Base-by-base conservation (phyloP, 2,329 filamentous ascomycete genomes). In the Endoconidiophora laricicola region DNA sequence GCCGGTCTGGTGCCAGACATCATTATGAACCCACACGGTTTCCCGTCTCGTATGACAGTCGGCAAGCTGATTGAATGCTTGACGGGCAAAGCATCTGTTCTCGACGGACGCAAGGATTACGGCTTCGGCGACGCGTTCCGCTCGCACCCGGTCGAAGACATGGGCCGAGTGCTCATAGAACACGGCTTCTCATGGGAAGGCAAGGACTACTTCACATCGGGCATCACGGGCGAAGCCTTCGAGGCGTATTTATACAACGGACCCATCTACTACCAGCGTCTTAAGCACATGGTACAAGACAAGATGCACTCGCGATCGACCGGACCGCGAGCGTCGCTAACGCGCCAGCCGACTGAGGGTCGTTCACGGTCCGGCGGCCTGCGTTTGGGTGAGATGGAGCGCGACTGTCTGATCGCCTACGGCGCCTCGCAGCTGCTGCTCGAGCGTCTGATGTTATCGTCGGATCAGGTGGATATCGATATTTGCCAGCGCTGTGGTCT, bases 11-110 rank as follows among this genome's bases (percentile, higher is more conserved):
- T 80, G n/a, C 91, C 91, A 0, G 91, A 98, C 65, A 95, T 98
- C 57, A 98, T 98, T 76, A 98, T 98, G 91, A 98, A 98, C 70
- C 91, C 93, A 0, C 91, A 98, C 68, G 91, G 91, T 79, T 98
- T 98, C 73, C 91, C 91, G 1, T 96, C 90, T 29, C 91, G 91
- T 65, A 98, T 98, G 91, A 98, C 91, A 49, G 91, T 98, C 55
- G 91, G 91, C 29, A 98, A 98, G 66, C 83, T 98, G 71, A 77
- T 98, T 46, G 91, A 98, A 63, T 84, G 94, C 42, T 73, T 98
- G 14, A 86, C 88, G 0, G 91, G 91, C 56, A 98, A 98, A 66
- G 91, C 91, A 0, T 86, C 88, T 10, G 80, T 98, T 2, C 66
- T 98, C 3, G 76, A 81, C 53, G 91, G 91, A 3, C 80, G 82